Evolutionary conservation across 2,329 filamentous ascomycete genomes (phyloP).

Genomic region (Aspergillus sp.): DNA sequence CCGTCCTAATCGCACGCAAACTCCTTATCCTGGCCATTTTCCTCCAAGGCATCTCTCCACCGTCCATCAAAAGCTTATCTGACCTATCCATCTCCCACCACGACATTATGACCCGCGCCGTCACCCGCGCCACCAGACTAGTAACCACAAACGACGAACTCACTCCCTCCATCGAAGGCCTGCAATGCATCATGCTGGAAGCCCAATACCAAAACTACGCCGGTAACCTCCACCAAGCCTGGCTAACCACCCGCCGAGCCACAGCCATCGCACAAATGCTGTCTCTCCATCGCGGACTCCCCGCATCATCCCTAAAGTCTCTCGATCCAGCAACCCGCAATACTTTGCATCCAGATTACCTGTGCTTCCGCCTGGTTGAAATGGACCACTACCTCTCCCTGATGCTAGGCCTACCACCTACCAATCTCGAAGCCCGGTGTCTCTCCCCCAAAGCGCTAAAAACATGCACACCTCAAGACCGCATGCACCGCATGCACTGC

Average conservation of each 20-base stretch:
- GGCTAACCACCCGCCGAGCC: slow-evolving; percentile 43
- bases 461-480: slow-evolving; percentile 36
- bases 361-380: slow-evolving; percentile 45
- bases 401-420: slow-evolving; percentile 46
- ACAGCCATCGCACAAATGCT: slow-evolving; percentile 46
- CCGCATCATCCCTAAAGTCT: slow-evolving; percentile 16
- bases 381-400: slow-evolving; percentile 46
- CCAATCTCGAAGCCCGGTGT: slow-evolving; percentile 19
- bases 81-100: background rate
- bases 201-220: slow-evolving; percentile 40
- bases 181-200: slow-evolving; percentile 50
- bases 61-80: background rate
- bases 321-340: slow-evolving; percentile 31
- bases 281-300: slow-evolving; percentile 35
- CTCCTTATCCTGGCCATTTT: slow-evolving; percentile 52
- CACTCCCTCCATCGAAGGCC: slow-evolving; percentile 40
- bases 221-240: slow-evolving; percentile 47
- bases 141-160: slow-evolving; percentile 47
- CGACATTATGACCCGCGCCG: slow-evolving; percentile 7
- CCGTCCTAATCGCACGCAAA: slow-evolving; percentile 51
- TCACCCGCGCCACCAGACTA: slow-evolving; percentile 32
- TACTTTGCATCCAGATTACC: slow-evolving; percentile 21
- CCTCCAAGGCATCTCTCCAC: slow-evolving; percentile 48
- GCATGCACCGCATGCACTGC: slow-evolving; percentile 51
- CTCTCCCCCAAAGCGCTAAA: background rate